phyloP scores from a whole-genome alignment of 2,329 filamentous ascomycete genomes.

The Graphilbum ipis-grandicollis region DNA sequence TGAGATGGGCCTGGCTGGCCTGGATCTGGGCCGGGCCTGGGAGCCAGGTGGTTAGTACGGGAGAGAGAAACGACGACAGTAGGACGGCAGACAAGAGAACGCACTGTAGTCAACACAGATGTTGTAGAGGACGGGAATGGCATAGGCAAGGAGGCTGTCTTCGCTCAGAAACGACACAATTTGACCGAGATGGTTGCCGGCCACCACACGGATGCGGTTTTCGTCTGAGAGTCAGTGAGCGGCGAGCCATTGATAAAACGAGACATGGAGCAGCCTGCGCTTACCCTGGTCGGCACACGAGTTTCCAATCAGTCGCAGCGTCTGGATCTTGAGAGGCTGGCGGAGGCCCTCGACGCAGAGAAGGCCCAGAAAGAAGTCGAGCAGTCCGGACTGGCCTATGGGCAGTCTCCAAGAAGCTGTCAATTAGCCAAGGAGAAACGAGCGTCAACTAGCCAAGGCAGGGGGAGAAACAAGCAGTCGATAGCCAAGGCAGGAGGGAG shows the following conservation, averaged over 20 bases:
- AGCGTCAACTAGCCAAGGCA: neutral
- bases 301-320: constrained; percentile 42
- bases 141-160: constrained; percentile 30
- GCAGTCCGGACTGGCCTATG: constrained; percentile 37
- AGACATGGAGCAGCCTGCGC: no score
- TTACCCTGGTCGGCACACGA: constrained; percentile 42
- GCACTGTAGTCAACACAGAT: constrained; percentile 45
- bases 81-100: neutral
- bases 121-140: constrained; percentile 44
- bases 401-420: constrained; percentile 38
- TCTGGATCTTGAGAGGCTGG: constrained; percentile 31
- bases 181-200: constrained; percentile 25
- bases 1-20: constrained; percentile 34
- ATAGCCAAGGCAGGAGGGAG: no score
- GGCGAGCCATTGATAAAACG: no score
- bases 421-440: neutral
- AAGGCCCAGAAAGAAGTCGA: constrained; percentile 36
- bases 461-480: neutral
- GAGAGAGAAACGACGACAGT: no score
- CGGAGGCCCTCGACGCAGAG: constrained; percentile 21
- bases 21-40: constrained; percentile 39
- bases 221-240: constrained; percentile 24
- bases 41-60: no score
- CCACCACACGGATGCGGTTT: constrained; percentile 38
- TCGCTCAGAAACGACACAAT: constrained; percentile 31